Evolutionary conservation across 2,329 filamentous ascomycete genomes (phyloP).

Genomic region (Geosmithia morbida): DNA sequence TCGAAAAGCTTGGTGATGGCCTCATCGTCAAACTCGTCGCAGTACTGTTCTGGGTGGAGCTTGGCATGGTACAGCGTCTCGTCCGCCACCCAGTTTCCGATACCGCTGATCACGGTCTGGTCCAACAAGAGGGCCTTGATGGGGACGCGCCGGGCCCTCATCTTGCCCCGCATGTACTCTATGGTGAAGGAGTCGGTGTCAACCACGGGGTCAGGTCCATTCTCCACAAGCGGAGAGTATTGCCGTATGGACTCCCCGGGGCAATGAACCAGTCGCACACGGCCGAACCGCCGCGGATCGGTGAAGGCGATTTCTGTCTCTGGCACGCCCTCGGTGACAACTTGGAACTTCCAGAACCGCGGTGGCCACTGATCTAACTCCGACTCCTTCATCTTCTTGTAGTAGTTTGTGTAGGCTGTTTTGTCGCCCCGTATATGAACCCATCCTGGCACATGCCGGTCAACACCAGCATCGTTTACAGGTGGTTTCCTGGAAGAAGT

Average conservation of each 20-base stretch:
- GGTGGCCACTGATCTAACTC: constrained; percentile 66
- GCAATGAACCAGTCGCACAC: constrained; percentile 73
- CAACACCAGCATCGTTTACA: neutral
- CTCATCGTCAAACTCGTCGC: constrained; percentile 59
- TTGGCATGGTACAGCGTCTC: constrained; percentile 83
- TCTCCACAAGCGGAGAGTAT: constrained; percentile 68
- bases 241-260: constrained; percentile 62
- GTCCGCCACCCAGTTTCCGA: constrained; percentile 96
- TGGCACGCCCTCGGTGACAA: constrained; percentile 45
- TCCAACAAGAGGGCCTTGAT: constrained; percentile 82
- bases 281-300: constrained; percentile 64
- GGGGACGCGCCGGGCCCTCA: constrained; percentile 66
- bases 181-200: constrained; percentile 67
- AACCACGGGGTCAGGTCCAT: constrained; percentile 83
- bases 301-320: constrained; percentile 61
- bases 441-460: constrained; percentile 42
- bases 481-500: neutral
- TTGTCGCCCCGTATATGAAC: constrained; percentile 70
- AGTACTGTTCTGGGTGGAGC: constrained; percentile 87
- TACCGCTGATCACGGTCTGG: constrained; percentile 76
- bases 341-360: constrained; percentile 73
- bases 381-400: constrained; percentile 52
- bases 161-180: constrained; percentile 56
- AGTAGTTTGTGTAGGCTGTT: constrained; percentile 69
- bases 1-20: constrained; percentile 61